Evolutionary conservation across 1,284 basidiomycete species (phyloP).

Genomic region (Termitomyces sp.): DNA sequence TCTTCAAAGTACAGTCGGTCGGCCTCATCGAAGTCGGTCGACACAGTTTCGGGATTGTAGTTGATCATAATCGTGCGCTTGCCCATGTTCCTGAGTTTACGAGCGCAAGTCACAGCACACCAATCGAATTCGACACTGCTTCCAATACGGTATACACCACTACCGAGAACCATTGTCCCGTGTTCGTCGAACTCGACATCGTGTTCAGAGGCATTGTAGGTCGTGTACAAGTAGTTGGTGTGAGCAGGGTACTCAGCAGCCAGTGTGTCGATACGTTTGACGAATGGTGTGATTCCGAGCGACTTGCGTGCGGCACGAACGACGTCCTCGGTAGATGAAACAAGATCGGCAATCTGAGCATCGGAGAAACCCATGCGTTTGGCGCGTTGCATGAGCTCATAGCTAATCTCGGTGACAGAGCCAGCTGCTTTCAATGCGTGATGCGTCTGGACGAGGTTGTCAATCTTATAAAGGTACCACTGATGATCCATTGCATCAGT

Average conservation of each 20-base stretch:
- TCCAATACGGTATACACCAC: conserved; percentile 97
- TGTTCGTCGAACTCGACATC: conserved; percentile 96
- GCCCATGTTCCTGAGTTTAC: conserved; percentile 88
- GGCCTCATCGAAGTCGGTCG: conserved; percentile 99
- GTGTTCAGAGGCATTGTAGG: conserved; percentile 96
- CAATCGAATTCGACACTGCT: conserved; percentile 99
- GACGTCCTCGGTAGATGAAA: conserved; percentile 64
- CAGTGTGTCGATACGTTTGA: conserved; percentile 99
- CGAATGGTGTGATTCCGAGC: conserved; percentile 89
- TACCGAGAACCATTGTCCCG: conserved; percentile 99
- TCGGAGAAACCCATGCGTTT: conserved; percentile 97
- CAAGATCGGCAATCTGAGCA: conserved; percentile 81
- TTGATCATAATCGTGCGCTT: conserved; percentile 99
- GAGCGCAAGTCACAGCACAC: conserved; percentile 98
- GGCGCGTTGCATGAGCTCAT: conserved; percentile 74
- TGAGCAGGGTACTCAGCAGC: conserved; percentile 98
- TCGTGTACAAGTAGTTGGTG: conserved; percentile 99
- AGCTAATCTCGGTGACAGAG: conserved; percentile 58
- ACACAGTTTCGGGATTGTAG: conserved; percentile 99
- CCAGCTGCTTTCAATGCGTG: conserved; percentile 67
- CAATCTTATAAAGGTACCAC: conserved; percentile 99
- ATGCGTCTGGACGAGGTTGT: conserved; percentile 91
- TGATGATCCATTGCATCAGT: conserved; percentile 24
- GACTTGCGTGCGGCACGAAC: conserved; percentile 87
- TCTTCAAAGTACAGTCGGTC: conserved; percentile 99